Evolutionary conservation across 306 rosid genomes (phyloP), one percentile per base, ranked within the genome.

Genomic region (Begonia peltatifolia): DNA sequence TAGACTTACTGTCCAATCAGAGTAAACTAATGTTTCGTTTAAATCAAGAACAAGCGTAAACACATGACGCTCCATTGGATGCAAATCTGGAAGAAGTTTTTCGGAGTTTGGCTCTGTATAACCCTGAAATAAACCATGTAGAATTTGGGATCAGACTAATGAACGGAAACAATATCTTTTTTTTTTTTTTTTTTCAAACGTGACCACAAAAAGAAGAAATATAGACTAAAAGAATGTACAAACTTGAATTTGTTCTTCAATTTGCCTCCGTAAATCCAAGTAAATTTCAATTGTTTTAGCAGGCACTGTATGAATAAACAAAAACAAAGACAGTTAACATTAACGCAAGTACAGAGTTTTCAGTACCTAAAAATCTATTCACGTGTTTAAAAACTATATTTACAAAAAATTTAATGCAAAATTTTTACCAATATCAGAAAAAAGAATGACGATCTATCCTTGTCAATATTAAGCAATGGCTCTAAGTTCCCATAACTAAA

Each of bases 21-120:
- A 86, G 72, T 86, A 86, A 49, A 90, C 81, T 61, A 86, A 71
- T 11, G 99, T 90, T 76, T 86, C 99, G 41, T 90, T 84, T 38
- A 90, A 79, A 86, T 90, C 99, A 61, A 90, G 72, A 76, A 86
- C 99, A 49, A 90, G 99, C 25, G 99, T 90, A 72, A 83, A 83
- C 62, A 79, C 94, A 56, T 83, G 93, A 23, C 52, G 76, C 65
- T 90, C 96, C 67, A 72, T 60, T 62, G 96, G 95, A 64, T 67
- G 88, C 84, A 86, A 73, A 65, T 90, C 96, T 43, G 99, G 99
- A 79, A 90, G 99, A 71, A 90, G 99, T 79, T 83, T 86, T 54
- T 90, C 99, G 4, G 94, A 59, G 12, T 72, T 83, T 62, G 99
- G 99, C 64, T 90, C 99, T 0, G 94, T 75, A 62, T 79, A 86